Evolutionary conservation across 108 stramenopile species (phyloP).

Genomic region (Pseudonitzschia pungens): DNA sequence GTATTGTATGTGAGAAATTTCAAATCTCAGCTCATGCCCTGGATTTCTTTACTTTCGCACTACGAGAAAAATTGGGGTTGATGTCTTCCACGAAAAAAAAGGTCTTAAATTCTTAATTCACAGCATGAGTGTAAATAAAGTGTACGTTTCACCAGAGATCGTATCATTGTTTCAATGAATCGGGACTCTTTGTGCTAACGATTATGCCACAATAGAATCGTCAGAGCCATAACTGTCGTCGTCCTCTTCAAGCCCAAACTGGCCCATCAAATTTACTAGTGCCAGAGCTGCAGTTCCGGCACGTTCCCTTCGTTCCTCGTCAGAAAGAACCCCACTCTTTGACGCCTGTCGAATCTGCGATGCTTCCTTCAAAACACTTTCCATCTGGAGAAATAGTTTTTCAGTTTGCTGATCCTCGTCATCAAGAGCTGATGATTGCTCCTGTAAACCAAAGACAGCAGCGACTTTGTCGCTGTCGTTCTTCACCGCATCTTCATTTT

Average conservation of each 20-base stretch:
- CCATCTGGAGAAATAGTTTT: conserved; percentile 61
- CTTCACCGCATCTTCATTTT: background rate
- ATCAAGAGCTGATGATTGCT: background rate
- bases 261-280: conserved; percentile 72
- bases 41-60: too few species aligned
- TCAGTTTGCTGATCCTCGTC: conserved; percentile 34
- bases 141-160: too few species aligned
- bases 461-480: background rate
- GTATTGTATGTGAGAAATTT: too few species aligned
- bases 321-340: conserved; percentile 46
- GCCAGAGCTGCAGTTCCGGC: conserved; percentile 80
- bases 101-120: too few species aligned
- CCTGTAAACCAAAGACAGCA: conserved; percentile 11
- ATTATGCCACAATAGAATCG: conserved; percentile 11
- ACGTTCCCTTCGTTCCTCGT: conserved; percentile 69
- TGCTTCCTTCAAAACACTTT: conserved; percentile 64
- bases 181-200: background rate
- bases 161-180: background rate
- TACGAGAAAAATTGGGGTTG: too few species aligned
- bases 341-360: conserved; percentile 67
- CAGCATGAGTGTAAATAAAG: too few species aligned
- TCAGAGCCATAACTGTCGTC: conserved; percentile 30
- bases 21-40: too few species aligned
- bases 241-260: conserved; percentile 70
- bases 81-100: too few species aligned